Base-by-base conservation (phyloP, 2,329 filamentous ascomycete genomes). In the Hypoxylon rubiginosum region DNA sequence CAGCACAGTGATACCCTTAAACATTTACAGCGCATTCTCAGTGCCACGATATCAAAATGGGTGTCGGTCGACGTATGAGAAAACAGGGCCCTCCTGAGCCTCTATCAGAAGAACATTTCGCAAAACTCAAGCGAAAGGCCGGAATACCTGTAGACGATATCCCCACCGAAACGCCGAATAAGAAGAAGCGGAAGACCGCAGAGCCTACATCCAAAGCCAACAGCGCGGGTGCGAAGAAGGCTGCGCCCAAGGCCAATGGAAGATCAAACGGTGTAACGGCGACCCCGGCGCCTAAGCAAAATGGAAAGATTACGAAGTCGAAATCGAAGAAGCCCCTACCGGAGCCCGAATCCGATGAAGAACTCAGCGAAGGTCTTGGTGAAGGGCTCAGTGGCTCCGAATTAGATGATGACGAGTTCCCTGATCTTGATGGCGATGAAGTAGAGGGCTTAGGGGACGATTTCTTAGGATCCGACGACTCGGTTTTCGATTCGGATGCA, bases 1-100 rank as follows among this genome's bases (percentile, higher is more conserved):
- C 36, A 39, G 45, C 58, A 67, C 48, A 60, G 43, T 54, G 56
- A 71, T 63, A 66, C 59, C 58, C 54, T 58, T 63, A 67, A 28
- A 51, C 62, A 66, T 52, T 58, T 62, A 53, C 53, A 41, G 36
- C 46, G 19, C 28, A 49, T 30, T 11, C 7, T 24, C 36, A 62
- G 39, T 41, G 48, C 45, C 46, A 36, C 26, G 17, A 26, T 6
- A 3, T 78, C 78, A 89, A 79, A 76, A 97, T 97, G 94, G 94
- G 93, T 84, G 88, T 90, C 68, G 92, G 94, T 79, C 92, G 94
- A 79, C 93, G 94, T 75, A 97, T 97, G 91, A 92, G 94, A 80
- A 97, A 97, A 83, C 96, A 98, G 87, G 95, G 94, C 60, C 86
- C 91, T 70, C 96, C 96, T 58, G 88, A 91, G 75, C 86, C 91